Base-by-base conservation (phyloP, 345 rosid species). In the Mangifera indica region DNA sequence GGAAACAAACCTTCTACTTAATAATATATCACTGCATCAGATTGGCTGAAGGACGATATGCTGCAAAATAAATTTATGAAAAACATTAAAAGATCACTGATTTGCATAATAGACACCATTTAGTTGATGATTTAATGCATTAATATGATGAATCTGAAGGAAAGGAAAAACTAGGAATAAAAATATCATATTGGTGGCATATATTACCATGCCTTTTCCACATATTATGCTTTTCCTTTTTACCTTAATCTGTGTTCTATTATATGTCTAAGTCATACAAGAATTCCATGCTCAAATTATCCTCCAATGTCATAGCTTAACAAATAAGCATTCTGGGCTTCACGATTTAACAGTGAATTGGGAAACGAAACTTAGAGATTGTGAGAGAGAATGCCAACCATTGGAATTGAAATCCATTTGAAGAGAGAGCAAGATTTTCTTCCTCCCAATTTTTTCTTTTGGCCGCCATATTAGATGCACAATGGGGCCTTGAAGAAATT, bases 171-270 rank as follows among this genome's bases (percentile, higher is more conserved):
- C 9, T 11, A 60, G 42, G 34, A 37, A 13, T 18, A 26, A n/a
- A n/a, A n/a, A n/a, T 22, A 62, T 24, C 44, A 44, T n/a, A n/a
- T 2, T n/a, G 76, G 22, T 54, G 24, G 69, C 40, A n/a, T 7
- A 71, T 22, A n/a, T n/a, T n/a, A n/a, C n/a, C n/a, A 48, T 26
- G n/a, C 46, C 22, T 25, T 60, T 53, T 21, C 46, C 22, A 52
- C 22, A 55, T 34, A 34, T 34, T 3, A 34, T 34, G 37, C 26
- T 37, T 21, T 1, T 46, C 12, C 22, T 63, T n/a, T n/a, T n/a
- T n/a, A 98, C n/a, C 98, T 92, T 95, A 72, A 95, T 87, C 67
- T 92, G 98, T 58, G 92, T 89, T 80, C 98, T 86, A 63, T 87
- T 84, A 72, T 92, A 92, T 0, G 97, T 95, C 80, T 88, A 92